Base-by-base conservation (phyloP, 768 basidiomycete species). In the Infundibulicybe gibba region DNA sequence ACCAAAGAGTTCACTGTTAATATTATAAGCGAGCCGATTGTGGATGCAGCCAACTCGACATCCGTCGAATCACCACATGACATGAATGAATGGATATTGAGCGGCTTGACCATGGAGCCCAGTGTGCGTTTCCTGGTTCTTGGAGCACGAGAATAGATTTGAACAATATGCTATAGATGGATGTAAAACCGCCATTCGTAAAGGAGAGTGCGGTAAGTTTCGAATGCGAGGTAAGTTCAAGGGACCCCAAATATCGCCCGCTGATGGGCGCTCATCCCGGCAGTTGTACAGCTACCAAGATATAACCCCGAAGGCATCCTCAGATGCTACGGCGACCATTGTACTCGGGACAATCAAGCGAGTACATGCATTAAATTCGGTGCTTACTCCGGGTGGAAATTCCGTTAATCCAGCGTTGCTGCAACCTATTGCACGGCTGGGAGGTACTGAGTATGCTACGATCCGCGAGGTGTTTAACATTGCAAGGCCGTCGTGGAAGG, bases 1-100 rank as follows among this genome's bases (percentile, higher is more conserved):
- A 84, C 79, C 13, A 81, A 80, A 50, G 72, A 85, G 57, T 91
- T 90, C 61, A 81, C 80, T 6, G 77, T 84, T 42, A 85, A 79
- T 55, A 79, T 86, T 44, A 80, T 92, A 54, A 85, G 81, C 46
- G 84, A 89, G 60, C 64, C 79, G 0, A 78, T 83, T 53, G 63
- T 72, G 41, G 77, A 82, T 54, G 75, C 77, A 2, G 80, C 78
- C 6, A 83, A 84, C 56, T 62, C 65, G 41, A 68, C 74, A n/a
- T 69, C 79, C 6, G 70, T 79, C 17, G 80, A 84, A 47, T 71
- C 79, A 13, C 80, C 80, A 37, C 67, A 67, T 4, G 61, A 72
- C 38, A 66, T 71, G 21, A 69, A 78, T 54, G 80, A 83, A 62
- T 86, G 83, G 83, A 62, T 70, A 38, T 61, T 83, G 44, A 79